Evolutionary conservation across 345 rosid genomes (phyloP).

Genomic region (Adansonia digitata): DNA sequence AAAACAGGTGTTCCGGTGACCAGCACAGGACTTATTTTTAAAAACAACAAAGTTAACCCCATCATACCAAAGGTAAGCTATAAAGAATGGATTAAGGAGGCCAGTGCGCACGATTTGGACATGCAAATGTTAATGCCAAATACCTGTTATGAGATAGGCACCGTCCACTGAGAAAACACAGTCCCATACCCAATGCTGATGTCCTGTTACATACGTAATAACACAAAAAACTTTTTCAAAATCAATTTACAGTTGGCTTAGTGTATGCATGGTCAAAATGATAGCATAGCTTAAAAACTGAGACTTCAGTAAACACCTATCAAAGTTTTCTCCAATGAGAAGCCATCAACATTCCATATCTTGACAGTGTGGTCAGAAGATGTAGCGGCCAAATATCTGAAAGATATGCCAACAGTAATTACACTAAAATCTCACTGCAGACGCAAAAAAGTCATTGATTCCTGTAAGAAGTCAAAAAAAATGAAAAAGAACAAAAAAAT

Average conservation of each 20-base stretch:
- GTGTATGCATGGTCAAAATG: slow-evolving; percentile 5
- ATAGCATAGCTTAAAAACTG: not conserved
- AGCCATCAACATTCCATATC: slow-evolving; percentile 96
- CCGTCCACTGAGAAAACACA: slow-evolving; percentile 98
- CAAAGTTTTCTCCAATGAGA: slow-evolving; percentile 82
- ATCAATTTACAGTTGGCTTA: not conserved
- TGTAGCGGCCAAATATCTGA: slow-evolving; percentile 92
- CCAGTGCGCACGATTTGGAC: not conserved
- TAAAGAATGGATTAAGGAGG: too few relatives aligned
- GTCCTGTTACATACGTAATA: slow-evolving; percentile 52
- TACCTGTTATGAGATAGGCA: slow-evolving; percentile 91
- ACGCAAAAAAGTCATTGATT: not conserved
- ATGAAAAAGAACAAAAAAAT: too few relatives aligned
- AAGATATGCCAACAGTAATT: slow-evolving; percentile 1
- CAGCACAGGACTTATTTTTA: too few relatives aligned
- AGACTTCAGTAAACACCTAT: slow-evolving; percentile 34
- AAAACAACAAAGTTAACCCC: too few relatives aligned
- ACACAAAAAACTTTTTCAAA: not conserved
- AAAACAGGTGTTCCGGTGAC: not conserved
- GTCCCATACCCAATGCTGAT: slow-evolving; percentile 97
- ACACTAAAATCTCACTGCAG: not conserved
- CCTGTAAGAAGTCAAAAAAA: not conserved
- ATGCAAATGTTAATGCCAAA: not conserved
- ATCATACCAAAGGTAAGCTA: too few relatives aligned
- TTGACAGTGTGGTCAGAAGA: slow-evolving; percentile 92